Base-by-base conservation (phyloP, 805 yeast species). In the Metahyphopichia silvanorum region DNA sequence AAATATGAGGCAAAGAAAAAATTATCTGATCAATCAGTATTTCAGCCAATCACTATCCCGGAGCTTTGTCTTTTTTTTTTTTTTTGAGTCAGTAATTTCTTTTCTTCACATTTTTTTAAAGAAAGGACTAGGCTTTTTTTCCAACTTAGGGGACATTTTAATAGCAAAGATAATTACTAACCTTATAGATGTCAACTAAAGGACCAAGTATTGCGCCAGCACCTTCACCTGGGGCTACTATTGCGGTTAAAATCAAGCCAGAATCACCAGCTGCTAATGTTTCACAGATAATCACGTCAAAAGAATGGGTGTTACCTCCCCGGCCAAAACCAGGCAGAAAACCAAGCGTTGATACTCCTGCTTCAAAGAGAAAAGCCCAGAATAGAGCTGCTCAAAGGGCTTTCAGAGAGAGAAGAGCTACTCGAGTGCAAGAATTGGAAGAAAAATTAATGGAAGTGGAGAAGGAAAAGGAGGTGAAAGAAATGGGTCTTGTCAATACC, bases 371-470 rank as follows among this genome's bases (percentile, higher is more conserved):
- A 33, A 86, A 86, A 57, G 95, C 95, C 3, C 96, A 85, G 57
- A 88, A 88, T 53, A 66, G 96, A 37, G 95, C 93, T n/a, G 95
- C 96, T 15, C 95, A 89, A 65, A 54, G 95, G 37, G 94, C 97
- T 2, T 86, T 86, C 62, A 65, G 96, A 43, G 94, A 87, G 55
- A 70, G 96, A 43, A 66, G 94, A 47, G 94, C 96, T 13, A 83
- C 84, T 20, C 63, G 88, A 32, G 86, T 87, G 6, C 78, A 77
- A 37, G 94, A 84, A 51, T 66, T 89, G 34, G 95, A 86, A 53
- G 75, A 71, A 32, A 78, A 77, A 56, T 68, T 82, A 35, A 63
- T 72, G 51, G 84, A 75, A 47, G 71, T 80, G 32, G 91, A 83
- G 57, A 72, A 75, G 43, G 89, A 77, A 45, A 71, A 74, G 36